A percentile compares a stretch with the other conserved stretches of the same genome.
Evolutionary conservation across 1,284 basidiomycete genomes (phyloP).

Genomic region (Tylopilus orsonianus): DNA sequence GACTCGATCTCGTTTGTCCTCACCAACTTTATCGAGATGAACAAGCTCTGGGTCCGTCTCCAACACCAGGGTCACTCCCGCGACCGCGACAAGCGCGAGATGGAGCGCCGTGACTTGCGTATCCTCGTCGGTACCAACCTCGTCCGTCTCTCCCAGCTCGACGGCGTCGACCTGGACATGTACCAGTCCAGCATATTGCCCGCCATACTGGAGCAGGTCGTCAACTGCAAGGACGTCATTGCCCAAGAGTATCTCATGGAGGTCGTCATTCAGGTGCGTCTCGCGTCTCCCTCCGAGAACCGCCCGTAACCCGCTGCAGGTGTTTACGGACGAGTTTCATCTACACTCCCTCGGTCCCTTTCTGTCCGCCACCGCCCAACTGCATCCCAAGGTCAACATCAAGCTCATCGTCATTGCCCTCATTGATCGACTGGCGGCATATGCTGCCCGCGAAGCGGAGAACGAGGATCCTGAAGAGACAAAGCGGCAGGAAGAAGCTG

Average conservation of each 20-base stretch:
- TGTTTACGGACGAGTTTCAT: slow-evolving; percentile 97
- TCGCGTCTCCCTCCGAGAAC: background rate
- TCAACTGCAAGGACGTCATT: slow-evolving; percentile 95
- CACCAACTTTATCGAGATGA: slow-evolving; percentile 99
- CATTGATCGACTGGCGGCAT: slow-evolving; percentile 92
- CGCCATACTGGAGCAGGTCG: slow-evolving; percentile 90
- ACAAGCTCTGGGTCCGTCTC: slow-evolving; percentile 96
- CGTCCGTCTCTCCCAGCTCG: slow-evolving; percentile 88
- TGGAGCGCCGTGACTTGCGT: slow-evolving; percentile 89
- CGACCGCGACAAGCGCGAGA: slow-evolving; percentile 92
- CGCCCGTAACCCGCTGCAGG: slow-evolving; percentile 38
- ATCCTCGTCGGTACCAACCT: slow-evolving; percentile 96
- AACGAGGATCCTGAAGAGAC: slow-evolving; percentile 91
- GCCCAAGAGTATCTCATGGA: slow-evolving; percentile 99
- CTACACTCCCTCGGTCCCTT: slow-evolving; percentile 90
- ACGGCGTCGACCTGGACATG: slow-evolving; percentile 91
- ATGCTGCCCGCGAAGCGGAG: slow-evolving; percentile 92
- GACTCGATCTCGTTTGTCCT: slow-evolving; percentile 93
- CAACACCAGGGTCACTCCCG: slow-evolving; percentile 95
- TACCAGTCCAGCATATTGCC: slow-evolving; percentile 85
- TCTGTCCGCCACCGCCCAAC: slow-evolving; percentile 88
- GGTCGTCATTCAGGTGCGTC: slow-evolving; percentile 87
- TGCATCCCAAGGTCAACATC: slow-evolving; percentile 96
- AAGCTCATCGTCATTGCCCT: slow-evolving; percentile 95
- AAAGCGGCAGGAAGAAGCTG: slow-evolving; percentile 87